A percentile compares a stretch with the other conserved stretches of the same genome.
Conservation (phyloP, 345 rosid genomes). For the Boechera retrofracta region DNA sequence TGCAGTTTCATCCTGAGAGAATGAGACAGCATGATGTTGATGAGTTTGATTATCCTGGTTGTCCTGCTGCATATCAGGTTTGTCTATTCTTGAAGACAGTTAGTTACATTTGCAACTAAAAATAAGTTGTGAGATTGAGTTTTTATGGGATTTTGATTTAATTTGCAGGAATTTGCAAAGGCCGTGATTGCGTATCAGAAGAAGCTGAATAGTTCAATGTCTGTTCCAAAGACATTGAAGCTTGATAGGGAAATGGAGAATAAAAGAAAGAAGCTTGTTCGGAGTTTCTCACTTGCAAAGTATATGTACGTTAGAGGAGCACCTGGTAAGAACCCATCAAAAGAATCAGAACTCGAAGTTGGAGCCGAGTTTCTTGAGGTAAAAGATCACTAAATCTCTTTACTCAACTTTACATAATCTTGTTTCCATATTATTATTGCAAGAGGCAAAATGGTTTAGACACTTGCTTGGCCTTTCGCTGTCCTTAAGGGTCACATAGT, state of each 20-base stretch:
- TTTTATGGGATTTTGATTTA: background rate
- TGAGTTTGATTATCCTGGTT: conserved; percentile 65
- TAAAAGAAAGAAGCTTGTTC: conserved; percentile 55
- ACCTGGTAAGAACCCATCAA: conserved; percentile 48
- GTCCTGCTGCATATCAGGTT: conserved; percentile 72
- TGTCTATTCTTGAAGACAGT: conserved; percentile 15
- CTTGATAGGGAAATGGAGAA: conserved; percentile 70
- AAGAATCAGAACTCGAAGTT: conserved; percentile 62
- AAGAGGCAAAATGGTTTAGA: conserved; percentile 26
- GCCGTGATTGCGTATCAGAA: conserved; percentile 85
- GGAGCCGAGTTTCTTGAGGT: conserved; percentile 91
- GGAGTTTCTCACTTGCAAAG: conserved; percentile 82
- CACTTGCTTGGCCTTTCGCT: conserved; percentile 29
- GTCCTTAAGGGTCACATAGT: conserved; percentile 29
- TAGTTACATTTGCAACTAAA: background rate
- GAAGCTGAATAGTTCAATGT: conserved; percentile 59
- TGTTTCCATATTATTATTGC: background rate
- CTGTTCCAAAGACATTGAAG: conserved; percentile 52
- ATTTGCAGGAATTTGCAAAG: conserved; percentile 77
- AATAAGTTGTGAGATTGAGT: conserved; percentile 5
- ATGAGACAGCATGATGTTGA: conserved; percentile 61
- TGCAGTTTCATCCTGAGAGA: conserved; percentile 76
- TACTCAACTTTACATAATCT: background rate
- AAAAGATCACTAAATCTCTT: conserved; percentile 10
- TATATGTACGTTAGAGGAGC: conserved; percentile 56